Conservation (phyloP, 2,329 filamentous ascomycete species). For the Karstenula rhodostoma region DNA sequence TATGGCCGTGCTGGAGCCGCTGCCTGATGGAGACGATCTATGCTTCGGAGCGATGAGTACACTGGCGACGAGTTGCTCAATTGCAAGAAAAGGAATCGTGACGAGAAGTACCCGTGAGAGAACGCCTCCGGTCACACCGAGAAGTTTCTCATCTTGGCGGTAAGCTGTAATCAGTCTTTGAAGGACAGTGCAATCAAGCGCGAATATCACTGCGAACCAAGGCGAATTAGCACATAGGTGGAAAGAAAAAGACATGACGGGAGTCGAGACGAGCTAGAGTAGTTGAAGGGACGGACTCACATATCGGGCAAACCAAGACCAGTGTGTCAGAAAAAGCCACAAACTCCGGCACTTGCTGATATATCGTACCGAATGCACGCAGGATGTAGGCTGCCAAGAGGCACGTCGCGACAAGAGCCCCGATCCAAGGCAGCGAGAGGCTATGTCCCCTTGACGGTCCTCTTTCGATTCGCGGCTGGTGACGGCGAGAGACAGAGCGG, state of each 20-base stretch:
- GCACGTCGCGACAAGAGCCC: constrained; percentile 8
- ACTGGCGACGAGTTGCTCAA: constrained; percentile 12
- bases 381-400: constrained; percentile 15
- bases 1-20: constrained; percentile 1
- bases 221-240: background rate
- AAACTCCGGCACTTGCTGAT: constrained; percentile 14
- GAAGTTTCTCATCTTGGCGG: background rate
- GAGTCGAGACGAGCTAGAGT: background rate
- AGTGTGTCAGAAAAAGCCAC: constrained; percentile 12
- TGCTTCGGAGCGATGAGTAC: constrained; percentile 14
- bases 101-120: constrained; percentile 1
- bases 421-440: background rate
- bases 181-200: background rate
- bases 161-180: background rate
- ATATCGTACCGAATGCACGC: constrained; percentile 14
- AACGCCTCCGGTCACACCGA: background rate
- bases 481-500: background rate
- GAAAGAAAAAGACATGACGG: background rate
- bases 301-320: constrained; percentile 14
- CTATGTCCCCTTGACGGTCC: background rate
- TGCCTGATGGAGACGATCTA: background rate
- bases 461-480: background rate
- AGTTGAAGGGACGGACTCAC: constrained; percentile 7
- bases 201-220: constrained; percentile 4
- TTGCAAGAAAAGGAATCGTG: background rate